Evolutionary conservation across 2,329 filamentous ascomycete species (phyloP).

Genomic region (Ceratocystis ficicola): DNA sequence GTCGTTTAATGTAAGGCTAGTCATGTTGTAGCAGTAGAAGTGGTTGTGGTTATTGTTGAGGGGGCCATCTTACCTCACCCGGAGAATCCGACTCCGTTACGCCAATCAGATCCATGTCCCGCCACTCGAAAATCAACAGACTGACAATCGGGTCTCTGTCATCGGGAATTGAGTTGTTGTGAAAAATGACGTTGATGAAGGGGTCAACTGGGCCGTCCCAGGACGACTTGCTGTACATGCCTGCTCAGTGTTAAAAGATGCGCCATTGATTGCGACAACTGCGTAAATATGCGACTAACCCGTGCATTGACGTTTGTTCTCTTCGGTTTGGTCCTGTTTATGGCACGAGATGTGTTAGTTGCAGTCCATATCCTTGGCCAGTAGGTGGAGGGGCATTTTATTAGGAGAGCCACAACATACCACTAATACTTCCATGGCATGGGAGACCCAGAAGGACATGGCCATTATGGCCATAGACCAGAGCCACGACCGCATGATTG

Average conservation of each 20-base stretch:
- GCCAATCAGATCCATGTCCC: slow-evolving; percentile 68
- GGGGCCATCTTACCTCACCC: slow-evolving; percentile 36
- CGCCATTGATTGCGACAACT: slow-evolving; percentile 14
- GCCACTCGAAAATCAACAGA: slow-evolving; percentile 88
- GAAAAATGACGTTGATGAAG: slow-evolving; percentile 75
- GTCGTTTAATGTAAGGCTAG: slow-evolving; percentile 32
- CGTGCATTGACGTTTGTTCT: slow-evolving; percentile 69
- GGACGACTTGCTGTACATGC: slow-evolving; percentile 83
- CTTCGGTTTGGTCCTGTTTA: slow-evolving; percentile 50
- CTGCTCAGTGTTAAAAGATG: slow-evolving; percentile 32
- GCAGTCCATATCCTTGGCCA: slow-evolving; percentile 5
- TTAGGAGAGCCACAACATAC: slow-evolving; percentile 13
- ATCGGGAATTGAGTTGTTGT: slow-evolving; percentile 45
- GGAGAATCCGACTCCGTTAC: slow-evolving; percentile 45
- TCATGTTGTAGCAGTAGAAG: too few relatives aligned
- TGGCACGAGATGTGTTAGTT: slow-evolving; percentile 5
- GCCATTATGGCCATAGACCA: slow-evolving; percentile 31
- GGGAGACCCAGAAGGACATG: slow-evolving; percentile 42
- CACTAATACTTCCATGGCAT: slow-evolving; percentile 46
- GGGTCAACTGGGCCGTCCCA: slow-evolving; percentile 86
- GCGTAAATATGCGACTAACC: slow-evolving; percentile 25
- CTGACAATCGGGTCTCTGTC: slow-evolving; percentile 61
- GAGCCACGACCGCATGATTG: slow-evolving; percentile 21
- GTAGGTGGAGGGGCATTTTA: slow-evolving; percentile 15
- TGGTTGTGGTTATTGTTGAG: slow-evolving; percentile 7